Base-by-base conservation (phyloP, 352 stramenopile genomes). In the Phytophthora sp. region DNA sequence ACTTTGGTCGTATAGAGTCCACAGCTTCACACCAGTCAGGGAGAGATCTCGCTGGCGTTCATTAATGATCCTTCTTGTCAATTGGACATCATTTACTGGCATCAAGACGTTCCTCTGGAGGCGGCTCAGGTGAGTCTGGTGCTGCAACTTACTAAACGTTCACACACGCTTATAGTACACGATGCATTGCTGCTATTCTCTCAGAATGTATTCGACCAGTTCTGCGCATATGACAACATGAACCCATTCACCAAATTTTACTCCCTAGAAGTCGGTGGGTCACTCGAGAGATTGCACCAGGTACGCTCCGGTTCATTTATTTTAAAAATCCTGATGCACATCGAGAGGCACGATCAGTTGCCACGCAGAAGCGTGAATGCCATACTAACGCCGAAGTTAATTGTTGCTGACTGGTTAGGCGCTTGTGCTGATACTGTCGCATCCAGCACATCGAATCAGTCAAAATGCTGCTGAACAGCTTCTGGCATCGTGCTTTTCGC, bases 221-320 rank as follows among this genome's bases (percentile, higher is more conserved):
- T 86, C 13, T 86, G 76, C 51, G 57, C 51, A 16, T 84, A 81
- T 58, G 77, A 84, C 24, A 82, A 56, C 70, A 61, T 27, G 21
- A 79, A 82, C 24, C 74, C 69, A n/a, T 66, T 80, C 18, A 46
- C 55, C 38, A 85, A 81, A 18, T 76, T 73, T 24, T 88, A 84
- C 58, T 81, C 86, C 38, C 57, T 80, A 51, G 77, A 88, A 54
- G 74, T 82, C 29, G 57, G 76, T 4, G 74, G 49, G 49, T 84
- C 79, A 54, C 23, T 71, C 33, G 79, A 88, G 64, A 67, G 79
- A 57, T 80, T 88, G 52, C 79, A 84, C 54, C 79, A 88, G 79
- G 79, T 86, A 67, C 49, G 57, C 33, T 59, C 62, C 45, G 47
- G 36, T 68, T 53, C 51, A 71, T 67, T 33, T 57, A 61, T 63